Evolutionary conservation across 2,329 filamentous ascomycete genomes (phyloP).

Genomic region (Fusarium keratoplasticum): DNA sequence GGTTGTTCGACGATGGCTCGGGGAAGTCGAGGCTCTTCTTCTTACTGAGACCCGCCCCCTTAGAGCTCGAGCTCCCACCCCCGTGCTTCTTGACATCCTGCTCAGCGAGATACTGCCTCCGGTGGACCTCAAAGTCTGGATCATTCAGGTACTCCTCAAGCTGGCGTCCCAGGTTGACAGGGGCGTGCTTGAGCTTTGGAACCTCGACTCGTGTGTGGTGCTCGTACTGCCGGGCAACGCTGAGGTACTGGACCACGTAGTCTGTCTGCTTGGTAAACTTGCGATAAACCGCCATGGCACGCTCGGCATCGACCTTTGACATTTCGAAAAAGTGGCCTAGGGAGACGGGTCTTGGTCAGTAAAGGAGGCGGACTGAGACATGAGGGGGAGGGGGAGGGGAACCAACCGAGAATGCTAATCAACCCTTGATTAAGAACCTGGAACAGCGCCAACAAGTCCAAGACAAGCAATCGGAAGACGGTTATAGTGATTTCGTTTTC

Average conservation of each 20-base stretch:
- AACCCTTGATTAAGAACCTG: constrained; percentile 96
- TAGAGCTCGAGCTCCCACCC: constrained; percentile 47
- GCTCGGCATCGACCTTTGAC: constrained; percentile 92
- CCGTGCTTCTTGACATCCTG: constrained; percentile 76
- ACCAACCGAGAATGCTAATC: constrained; percentile 92
- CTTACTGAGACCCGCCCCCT: constrained; percentile 47
- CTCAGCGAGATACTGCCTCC: constrained; percentile 90
- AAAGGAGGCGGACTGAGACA: constrained; percentile 15
- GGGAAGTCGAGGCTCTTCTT: constrained; percentile 51
- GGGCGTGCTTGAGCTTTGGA: constrained; percentile 96
- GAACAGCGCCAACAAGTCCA: constrained; percentile 90
- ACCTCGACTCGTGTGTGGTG: constrained; percentile 93
- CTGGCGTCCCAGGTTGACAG: constrained; percentile 88
- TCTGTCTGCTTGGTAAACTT: constrained; percentile 93
- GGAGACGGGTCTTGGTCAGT: constrained; percentile 39
- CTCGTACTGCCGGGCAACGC: constrained; percentile 88
- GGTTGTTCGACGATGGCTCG: constrained; percentile 57
- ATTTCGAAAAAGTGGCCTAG: constrained; percentile 97
- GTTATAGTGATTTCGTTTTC: constrained; percentile 98
- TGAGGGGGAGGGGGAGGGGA: constrained; percentile 8
- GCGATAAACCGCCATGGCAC: constrained; percentile 91
- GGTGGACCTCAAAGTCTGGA: constrained; percentile 92
- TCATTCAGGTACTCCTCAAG: constrained; percentile 96
- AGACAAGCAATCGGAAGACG: constrained; percentile 89
- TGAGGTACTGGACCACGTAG: constrained; percentile 89